Conservation (phyloP, 768 basidiomycete species). For the Jaapia argillacea region DNA sequence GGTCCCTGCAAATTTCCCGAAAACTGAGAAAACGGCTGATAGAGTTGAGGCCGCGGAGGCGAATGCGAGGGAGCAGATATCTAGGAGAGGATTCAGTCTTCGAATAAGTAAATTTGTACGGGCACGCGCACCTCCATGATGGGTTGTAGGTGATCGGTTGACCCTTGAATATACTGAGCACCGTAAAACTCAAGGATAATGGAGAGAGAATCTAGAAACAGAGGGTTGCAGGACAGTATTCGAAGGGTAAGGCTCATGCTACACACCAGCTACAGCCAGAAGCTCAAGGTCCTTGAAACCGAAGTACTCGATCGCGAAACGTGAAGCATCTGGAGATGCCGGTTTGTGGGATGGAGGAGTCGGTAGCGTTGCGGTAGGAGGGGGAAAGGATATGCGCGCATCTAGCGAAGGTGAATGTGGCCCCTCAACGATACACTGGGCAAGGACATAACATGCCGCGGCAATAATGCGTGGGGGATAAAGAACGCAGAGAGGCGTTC, state of each 20-base stretch:
- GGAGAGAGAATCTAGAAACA: conserved; percentile 41
- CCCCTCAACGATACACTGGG: conserved; percentile 63
- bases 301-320: conserved; percentile 61
- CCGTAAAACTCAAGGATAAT: conserved; percentile 68
- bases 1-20: no score
- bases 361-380: conserved; percentile 68
- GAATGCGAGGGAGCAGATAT: conserved; percentile 19
- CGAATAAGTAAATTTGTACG: no score
- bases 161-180: conserved; percentile 41
- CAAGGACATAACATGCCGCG: conserved; percentile 67
- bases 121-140: conserved; percentile 41
- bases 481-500: conserved; percentile 70
- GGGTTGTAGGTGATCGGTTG: conserved; percentile 37
- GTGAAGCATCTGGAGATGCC: conserved; percentile 57
- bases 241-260: conserved; percentile 2
- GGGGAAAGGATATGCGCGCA: conserved; percentile 59
- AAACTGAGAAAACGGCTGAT: conserved; percentile 11
- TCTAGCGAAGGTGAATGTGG: conserved; percentile 67
- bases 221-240: not conserved
- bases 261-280: conserved; percentile 47
- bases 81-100: conserved; percentile 10
- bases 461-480: conserved; percentile 65
- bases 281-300: conserved; percentile 52
- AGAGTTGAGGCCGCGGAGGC: no score
- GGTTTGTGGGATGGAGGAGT: conserved; percentile 76